These are phyloP conservation scores for Arthrocladium fulminans DNA, from an alignment of 2,329 filamentous ascomycete species.

Conservation along the genomic window DNA sequence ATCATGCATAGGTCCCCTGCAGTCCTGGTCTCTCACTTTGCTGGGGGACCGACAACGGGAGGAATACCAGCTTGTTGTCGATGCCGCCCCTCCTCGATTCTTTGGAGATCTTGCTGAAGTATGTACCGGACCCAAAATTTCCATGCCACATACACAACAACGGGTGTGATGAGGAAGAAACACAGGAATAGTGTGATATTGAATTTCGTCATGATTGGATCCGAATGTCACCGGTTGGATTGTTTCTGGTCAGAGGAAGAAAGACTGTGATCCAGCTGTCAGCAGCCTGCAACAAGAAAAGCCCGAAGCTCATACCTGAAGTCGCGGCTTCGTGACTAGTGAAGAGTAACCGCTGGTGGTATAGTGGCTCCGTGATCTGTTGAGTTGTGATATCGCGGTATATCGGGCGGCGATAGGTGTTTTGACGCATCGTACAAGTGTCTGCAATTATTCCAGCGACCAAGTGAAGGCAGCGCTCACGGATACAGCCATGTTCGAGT, in stretches of 20 bases:
- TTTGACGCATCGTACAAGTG: too few species aligned
- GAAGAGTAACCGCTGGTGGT: background rate
- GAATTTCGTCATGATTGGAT: conserved; percentile 1
- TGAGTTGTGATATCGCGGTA: too few species aligned
- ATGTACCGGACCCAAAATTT: conserved; percentile 18
- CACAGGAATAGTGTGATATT: conserved; percentile 21
- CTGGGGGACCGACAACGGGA: background rate
- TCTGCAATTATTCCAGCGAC: background rate
- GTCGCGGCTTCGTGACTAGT: too few species aligned
- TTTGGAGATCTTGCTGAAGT: conserved; percentile 18
- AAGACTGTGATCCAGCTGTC: background rate
- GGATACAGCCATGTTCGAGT: background rate
- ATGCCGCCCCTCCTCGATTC: conserved; percentile 20
- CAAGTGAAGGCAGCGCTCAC: background rate
- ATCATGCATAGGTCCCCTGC: too few species aligned
- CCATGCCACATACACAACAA: conserved; percentile 20
- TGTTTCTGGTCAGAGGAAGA: background rate
- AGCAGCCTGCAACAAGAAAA: background rate
- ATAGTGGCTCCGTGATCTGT: background rate
- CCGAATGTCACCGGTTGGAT: background rate
- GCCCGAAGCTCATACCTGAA: background rate
- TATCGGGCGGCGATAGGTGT: too few species aligned
- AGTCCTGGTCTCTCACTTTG: too few species aligned
- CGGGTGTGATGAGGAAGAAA: conserved; percentile 21
- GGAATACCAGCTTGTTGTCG: conserved; percentile 4